Conservation (phyloP, 441 rosid genomes). For the Raphanus hybrid region DNA sequence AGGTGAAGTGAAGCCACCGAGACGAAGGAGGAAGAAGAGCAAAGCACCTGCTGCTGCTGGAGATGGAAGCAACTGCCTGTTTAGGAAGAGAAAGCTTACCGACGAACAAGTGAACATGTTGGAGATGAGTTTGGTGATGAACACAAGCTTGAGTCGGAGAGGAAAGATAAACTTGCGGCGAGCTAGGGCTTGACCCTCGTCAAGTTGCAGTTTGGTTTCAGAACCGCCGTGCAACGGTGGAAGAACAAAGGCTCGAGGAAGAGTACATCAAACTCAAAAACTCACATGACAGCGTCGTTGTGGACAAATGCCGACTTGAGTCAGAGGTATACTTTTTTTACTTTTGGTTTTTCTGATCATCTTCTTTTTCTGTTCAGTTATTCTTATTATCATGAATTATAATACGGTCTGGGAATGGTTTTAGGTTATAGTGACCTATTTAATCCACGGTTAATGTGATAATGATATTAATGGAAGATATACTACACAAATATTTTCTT, state of each 20-base stretch:
- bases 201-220: conserved; percentile 95
- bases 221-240: conserved; percentile 78
- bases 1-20: conserved; percentile 53
- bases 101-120: conserved; percentile 63
- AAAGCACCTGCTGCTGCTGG: conserved; percentile 39
- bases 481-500: background rate
- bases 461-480: background rate
- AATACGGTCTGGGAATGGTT: background rate
- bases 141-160: conserved; percentile 75
- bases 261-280: conserved; percentile 62
- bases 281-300: conserved; percentile 52
- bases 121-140: conserved; percentile 67
- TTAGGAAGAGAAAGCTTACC: conserved; percentile 72
- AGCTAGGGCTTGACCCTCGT: conserved; percentile 80
- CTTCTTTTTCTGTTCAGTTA: background rate
- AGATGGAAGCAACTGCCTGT: conserved; percentile 16
- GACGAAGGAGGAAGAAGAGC: conserved; percentile 64
- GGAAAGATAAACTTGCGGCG: conserved; percentile 74
- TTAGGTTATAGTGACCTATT: background rate
- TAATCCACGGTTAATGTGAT: background rate
- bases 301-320: conserved; percentile 75
- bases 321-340: conserved; percentile 59
- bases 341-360: background rate
- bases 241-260: conserved; percentile 80
- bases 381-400: background rate